Conservation (phyloP, 371 early-diverging fungal genomes). For the Apophysomyces variabilis region DNA sequence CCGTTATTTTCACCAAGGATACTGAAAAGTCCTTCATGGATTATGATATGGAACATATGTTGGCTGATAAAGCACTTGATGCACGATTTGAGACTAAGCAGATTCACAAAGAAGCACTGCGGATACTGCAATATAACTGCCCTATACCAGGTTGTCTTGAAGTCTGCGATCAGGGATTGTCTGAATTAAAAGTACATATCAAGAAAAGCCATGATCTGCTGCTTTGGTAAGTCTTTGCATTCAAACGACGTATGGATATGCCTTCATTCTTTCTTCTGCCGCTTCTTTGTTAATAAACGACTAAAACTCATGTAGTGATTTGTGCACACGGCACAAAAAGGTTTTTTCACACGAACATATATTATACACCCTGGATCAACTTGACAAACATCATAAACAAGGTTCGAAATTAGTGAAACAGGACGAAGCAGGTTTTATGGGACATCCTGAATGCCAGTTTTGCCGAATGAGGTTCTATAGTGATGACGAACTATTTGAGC, state of each 20-base stretch:
- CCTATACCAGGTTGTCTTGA: constrained; percentile 82
- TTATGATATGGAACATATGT: constrained; percentile 47
- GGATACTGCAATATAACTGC: constrained; percentile 84
- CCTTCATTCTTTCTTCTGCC: constrained; percentile 1
- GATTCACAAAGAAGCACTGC: constrained; percentile 74
- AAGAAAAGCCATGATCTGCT: constrained; percentile 69
- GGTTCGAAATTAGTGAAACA: constrained; percentile 63
- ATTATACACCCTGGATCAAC: constrained; percentile 70
- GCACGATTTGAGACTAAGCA: constrained; percentile 78
- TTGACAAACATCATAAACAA: constrained; percentile 69
- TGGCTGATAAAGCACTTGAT: constrained; percentile 66
- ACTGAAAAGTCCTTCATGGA: constrained; percentile 60
- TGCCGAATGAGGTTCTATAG: constrained; percentile 85
- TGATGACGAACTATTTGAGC: constrained; percentile 89
- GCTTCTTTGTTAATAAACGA: neutral
- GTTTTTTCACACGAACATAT: constrained; percentile 90
- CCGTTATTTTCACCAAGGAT: constrained; percentile 76
- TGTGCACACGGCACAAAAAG: constrained; percentile 88
- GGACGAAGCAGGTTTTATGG: constrained; percentile 82
- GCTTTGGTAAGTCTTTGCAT: constrained; percentile 69
- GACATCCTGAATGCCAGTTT: constrained; percentile 93
- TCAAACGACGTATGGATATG: neutral
- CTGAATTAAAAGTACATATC: constrained; percentile 81
- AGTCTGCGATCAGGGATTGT: constrained; percentile 76
- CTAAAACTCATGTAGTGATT: constrained; percentile 57